These are phyloP conservation scores for Williopsis jadinii DNA, from an alignment of 1,139 yeast genomes.

Conservation along the genomic window DNA sequence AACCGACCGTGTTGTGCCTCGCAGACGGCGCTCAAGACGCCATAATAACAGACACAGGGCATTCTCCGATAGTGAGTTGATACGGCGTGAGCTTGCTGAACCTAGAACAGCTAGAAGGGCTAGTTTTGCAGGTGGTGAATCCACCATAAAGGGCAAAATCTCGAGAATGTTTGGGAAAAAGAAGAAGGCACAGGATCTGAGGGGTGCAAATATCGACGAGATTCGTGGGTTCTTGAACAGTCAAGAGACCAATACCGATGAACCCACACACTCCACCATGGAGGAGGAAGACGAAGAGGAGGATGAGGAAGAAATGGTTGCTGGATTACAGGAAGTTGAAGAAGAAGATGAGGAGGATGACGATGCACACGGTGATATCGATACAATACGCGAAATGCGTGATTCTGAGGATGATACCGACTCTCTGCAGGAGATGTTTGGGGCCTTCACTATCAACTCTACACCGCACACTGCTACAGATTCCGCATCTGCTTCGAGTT, in stretches of 20 bases:
- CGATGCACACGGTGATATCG: conserved; percentile 9
- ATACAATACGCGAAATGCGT: conserved; percentile 9
- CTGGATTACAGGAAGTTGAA: conserved; percentile 23
- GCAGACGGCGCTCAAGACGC: conserved; percentile 46
- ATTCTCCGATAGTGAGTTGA: conserved; percentile 17
- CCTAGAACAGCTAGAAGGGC: conserved; percentile 17
- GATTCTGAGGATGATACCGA: conserved; percentile 8
- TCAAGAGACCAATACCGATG: neutral
- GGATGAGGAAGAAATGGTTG: conserved; percentile 4
- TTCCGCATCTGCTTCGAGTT: neutral
- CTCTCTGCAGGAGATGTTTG: conserved; percentile 6
- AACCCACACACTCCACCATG: neutral
- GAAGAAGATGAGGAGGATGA: conserved; percentile 22
- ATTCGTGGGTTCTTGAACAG: neutral
- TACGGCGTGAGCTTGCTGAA: conserved; percentile 19
- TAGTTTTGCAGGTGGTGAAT: conserved; percentile 13
- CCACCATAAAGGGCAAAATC: conserved; percentile 9
- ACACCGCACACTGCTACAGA: no score
- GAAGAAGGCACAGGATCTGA: neutral
- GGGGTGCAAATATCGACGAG: neutral
- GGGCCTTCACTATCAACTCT: conserved; percentile 1
- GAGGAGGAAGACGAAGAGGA: conserved; percentile 1
- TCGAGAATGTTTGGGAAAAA: conserved; percentile 14
- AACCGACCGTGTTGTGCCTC: conserved; percentile 64
- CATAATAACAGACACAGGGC: conserved; percentile 16